phyloP scores from a whole-genome alignment of 2,329 filamentous ascomycete species.

The Thelonectria blattea region DNA sequence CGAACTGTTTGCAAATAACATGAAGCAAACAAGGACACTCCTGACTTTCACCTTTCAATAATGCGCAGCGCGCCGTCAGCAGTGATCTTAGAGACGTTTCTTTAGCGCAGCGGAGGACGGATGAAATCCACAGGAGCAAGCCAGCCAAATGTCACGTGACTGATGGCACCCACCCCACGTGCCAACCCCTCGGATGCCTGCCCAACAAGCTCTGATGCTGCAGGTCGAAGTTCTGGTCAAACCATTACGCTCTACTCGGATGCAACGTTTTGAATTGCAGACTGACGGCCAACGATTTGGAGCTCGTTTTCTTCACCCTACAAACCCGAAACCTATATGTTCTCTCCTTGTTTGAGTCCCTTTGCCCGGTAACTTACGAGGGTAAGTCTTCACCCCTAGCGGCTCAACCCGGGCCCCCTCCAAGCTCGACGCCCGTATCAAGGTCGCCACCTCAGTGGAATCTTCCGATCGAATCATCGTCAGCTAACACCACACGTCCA shows the following conservation, averaged over 20 bases:
- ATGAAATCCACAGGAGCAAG: background rate
- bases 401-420: background rate
- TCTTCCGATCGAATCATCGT: background rate
- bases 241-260: background rate
- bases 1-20: background rate
- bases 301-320: background rate
- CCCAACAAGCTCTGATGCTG: slow-evolving; percentile 34
- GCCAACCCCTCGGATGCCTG: slow-evolving; percentile 41
- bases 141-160: slow-evolving; percentile 28
- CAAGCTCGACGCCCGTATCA: too few species aligned
- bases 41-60: background rate
- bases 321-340: background rate
- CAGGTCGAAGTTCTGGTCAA: slow-evolving; percentile 21
- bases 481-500: slow-evolving; percentile 24
- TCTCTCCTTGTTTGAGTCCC: background rate
- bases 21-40: background rate
- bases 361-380: background rate
- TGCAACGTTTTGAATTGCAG: slow-evolving; percentile 10
- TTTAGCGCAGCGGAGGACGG: background rate
- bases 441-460: background rate
- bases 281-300: slow-evolving; percentile 2
- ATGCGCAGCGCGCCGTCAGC: background rate
- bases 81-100: background rate
- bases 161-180: slow-evolving; percentile 26
- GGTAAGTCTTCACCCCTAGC: background rate